Evolutionary conservation across 176 grass and related monocot genomes (phyloP), one percentile per base, ranked within the genome.

Genomic region (Oryza australiensis): DNA sequence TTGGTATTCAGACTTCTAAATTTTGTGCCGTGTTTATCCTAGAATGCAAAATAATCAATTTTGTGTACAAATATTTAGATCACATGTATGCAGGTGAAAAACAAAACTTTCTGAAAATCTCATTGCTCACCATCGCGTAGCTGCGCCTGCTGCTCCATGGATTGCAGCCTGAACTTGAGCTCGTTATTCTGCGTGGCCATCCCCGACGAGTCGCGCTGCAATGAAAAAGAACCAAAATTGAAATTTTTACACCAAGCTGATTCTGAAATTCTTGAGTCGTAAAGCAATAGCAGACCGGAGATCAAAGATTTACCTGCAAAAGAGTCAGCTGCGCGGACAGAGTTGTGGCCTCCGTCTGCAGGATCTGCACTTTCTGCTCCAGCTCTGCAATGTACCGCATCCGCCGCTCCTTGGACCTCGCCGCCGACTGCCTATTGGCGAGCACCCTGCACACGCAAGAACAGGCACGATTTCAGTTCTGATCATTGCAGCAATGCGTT

Each of bases 131-230:
- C 95, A 40, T 98, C 95, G 30, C 90, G 88, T 66, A 98, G 86
- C 76, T 95, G 92, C 57, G 87, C 93, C 86, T 98, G 90, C 79
- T 98, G 95, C 82, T 95, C 90, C 95, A 98, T 98, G 65, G 95
- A 89, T 83, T 98, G 95, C 29, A 98, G 90, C 53, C 95, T 85
- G 83, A 98, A 98, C 82, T 90, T 95, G 84, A 98, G 90, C 76
- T 98, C 90, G 48, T 85, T 95, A 82, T 98, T 98, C 64, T 91
- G 95, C 45, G 82, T 93, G 24, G 72, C 72, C 41, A 98, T 70
- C 6, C 90, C 88, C 0, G 88, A 66, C 26, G 90, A 88, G 43
- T 93, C 93, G 42, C 90, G 90, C 95, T 98, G 90, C 67, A 64
- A 74, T 23, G 3, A 24, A 71, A 71, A 32, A 38, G 11, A 42